These are phyloP conservation scores for Diplodia intermedia DNA, from an alignment of 2,329 filamentous ascomycete species.

Conservation along the genomic window DNA sequence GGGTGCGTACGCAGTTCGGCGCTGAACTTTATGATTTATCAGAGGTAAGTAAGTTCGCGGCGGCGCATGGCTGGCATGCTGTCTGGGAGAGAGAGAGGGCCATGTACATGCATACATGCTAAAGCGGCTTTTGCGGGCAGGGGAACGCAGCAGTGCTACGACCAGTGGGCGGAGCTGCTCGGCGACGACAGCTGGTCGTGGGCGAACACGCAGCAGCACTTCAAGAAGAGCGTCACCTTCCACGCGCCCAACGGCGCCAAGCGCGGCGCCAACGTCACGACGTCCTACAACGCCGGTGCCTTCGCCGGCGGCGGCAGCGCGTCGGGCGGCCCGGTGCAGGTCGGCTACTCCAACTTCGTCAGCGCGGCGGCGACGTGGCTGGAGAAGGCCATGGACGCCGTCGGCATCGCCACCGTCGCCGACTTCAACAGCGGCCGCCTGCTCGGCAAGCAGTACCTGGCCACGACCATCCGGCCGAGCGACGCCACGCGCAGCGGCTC, in stretches of 20 bases:
- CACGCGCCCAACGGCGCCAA: conserved; percentile 40
- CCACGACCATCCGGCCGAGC: too few relatives aligned
- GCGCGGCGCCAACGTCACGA: conserved; percentile 37
- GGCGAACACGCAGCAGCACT: conserved; percentile 42
- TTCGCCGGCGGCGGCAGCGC: too few relatives aligned
- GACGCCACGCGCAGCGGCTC: conserved; percentile 40
- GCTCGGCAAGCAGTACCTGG: conserved; percentile 37
- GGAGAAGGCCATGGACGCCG: too few relatives aligned
- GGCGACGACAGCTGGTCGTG: conserved; percentile 44
- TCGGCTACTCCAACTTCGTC: too few relatives aligned
- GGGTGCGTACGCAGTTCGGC: conserved; percentile 36
- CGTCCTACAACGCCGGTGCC: too few relatives aligned
- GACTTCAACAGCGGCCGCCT: too few relatives aligned
- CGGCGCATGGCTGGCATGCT: too few relatives aligned
- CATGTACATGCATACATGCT: neutral
- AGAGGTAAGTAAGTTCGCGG: conserved; percentile 32
- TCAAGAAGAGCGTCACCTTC: conserved; percentile 41
- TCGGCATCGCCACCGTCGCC: too few relatives aligned
- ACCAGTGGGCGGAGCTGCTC: conserved; percentile 43
- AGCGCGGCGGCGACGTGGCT: too few relatives aligned
- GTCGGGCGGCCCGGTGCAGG: too few relatives aligned
- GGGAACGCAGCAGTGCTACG: conserved; percentile 35
- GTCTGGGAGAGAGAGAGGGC: neutral
- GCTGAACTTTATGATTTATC: conserved; percentile 41
- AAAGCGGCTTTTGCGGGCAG: conserved; percentile 25